Evolutionary conservation across 2,329 filamentous ascomycete genomes (phyloP), one percentile per base, ranked within the genome.

Genomic region (Xylaria sp.): DNA sequence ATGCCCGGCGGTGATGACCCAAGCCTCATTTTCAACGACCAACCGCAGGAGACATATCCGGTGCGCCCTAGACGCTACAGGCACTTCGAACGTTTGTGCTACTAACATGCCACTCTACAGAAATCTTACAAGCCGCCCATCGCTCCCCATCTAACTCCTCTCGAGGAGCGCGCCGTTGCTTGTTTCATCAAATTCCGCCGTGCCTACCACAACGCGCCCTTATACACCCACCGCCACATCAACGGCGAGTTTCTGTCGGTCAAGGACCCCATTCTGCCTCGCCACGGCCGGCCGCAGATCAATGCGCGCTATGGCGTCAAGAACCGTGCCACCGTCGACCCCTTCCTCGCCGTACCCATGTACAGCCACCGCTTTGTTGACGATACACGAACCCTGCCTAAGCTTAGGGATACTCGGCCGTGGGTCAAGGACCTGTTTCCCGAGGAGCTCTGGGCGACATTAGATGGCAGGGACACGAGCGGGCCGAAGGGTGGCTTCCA

Each of bases 31-130:
- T 72, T 79, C 10, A 83, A 86, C 71, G 80, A 80, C 53, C 78
- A 82, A 31, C 85, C 85, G 6, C 83, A 83, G n/a, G 85, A 87
- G 66, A 80, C 85, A 9, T 87, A 87, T 62, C 85, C 85, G 0
- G 84, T 85, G 73, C 62, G 62, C 11, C 17, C 17, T 7, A 2
- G 23, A 2, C 21, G 21, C 21, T 6, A 31, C 2, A 10, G 21
- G 10, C 17, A 2, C 5, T 21, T 48, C 7, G 27, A 17, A 17
- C 21, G 15, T 38, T 10, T 10, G 8, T 17, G 5, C 15, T 21
- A 46, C 64, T 67, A 33, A 65, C 64, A 46, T 13, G 21, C 4
- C n/a, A 1, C 3, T 9, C 4, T 25, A 2, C 44, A 86, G 84
- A 78, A 79, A 60, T 58, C 62, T 27, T 86, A 84, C 73, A 68